Base-by-base conservation (phyloP, 2,329 filamentous ascomycete genomes). In the Fusarium acutatum region DNA sequence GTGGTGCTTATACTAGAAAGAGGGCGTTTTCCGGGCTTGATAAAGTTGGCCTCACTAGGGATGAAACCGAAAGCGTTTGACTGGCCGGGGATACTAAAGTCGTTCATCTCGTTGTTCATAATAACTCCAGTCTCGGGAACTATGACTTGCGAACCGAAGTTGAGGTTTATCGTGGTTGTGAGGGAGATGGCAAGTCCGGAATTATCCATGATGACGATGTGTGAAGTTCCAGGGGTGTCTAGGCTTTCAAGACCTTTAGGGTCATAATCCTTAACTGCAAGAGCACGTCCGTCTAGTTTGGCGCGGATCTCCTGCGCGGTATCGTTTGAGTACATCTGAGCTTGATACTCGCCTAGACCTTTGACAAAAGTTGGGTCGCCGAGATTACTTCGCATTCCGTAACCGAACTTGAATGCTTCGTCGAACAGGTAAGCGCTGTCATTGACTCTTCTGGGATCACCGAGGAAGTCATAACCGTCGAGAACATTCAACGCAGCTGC, bases 41-140 rank as follows among this genome's bases (percentile, higher is more conserved):
- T 88, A 77, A 88, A 97, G 84, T 97, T 97, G 34, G 90, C 88
- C 2, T 90, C 89, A 13, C 89, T 92, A 1, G 94, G 93, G 22
- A 92, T 86, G 79, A 92, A 97, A 18, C 94, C 94, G 76, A 96
- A 97, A 0, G 88, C 88, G 77, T 96, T 96, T 47, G 86, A 88
- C 0, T 86, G 83, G 37, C 88, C 89, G 0, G 94, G 94, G 57
- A 95, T 93, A 38, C 90, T 93, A 82, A 97, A 97, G 80, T 96
- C 93, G 83, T 89, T 86, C 84, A 87, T 87, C 76, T 89, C 86
- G 68, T 88, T 82, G 78, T 89, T 90, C 83, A 95, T 91, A 59
- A 95, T 92, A 47, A 96, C 85, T 6, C 94, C 94, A 0, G 94
- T 96, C 78, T 96, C 93, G 0, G 94, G 94, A 0, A 96, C 89